A percentile compares a stretch with the other conserved stretches of the same genome.
Conservation (phyloP, 805 yeast genomes). For the Torulaspora indica region DNA sequence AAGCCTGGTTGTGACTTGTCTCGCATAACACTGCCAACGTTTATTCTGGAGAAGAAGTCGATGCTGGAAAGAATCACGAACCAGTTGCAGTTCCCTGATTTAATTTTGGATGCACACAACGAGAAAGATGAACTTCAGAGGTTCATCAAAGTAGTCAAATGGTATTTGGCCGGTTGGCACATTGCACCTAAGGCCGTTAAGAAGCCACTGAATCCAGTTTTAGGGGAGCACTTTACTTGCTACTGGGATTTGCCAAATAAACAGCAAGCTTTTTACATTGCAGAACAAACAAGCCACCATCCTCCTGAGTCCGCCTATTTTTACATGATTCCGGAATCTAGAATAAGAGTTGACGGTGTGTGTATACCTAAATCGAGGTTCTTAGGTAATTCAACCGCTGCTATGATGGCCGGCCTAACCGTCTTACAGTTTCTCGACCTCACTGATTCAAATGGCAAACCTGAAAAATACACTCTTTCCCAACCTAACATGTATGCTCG, state of each 20-base stretch:
- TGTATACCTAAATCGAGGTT: slow-evolving; percentile 83
- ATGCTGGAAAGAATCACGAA: slow-evolving; percentile 95
- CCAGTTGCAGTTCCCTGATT: slow-evolving; percentile 72
- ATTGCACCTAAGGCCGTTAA: slow-evolving; percentile 98
- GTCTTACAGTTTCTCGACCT: slow-evolving; percentile 63
- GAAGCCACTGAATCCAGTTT: slow-evolving; percentile 90
- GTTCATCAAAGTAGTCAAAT: slow-evolving; percentile 68
- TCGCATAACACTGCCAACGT: slow-evolving; percentile 90
- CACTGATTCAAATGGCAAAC: slow-evolving; percentile 41
- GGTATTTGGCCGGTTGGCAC: slow-evolving; percentile 97
- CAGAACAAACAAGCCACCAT: slow-evolving; percentile 96
- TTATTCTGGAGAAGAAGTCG: slow-evolving; percentile 88
- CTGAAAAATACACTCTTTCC: slow-evolving; percentile 75
- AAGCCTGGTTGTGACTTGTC: slow-evolving; percentile 90
- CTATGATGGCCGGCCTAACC: slow-evolving; percentile 91
- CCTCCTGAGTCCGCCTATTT: slow-evolving; percentile 97
- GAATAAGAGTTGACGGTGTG: slow-evolving; percentile 83
- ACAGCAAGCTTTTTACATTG: slow-evolving; percentile 70
- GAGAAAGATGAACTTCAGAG: slow-evolving; percentile 58
- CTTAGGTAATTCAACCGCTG: slow-evolving; percentile 93
- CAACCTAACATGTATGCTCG: slow-evolving; percentile 96
- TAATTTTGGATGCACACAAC: slow-evolving; percentile 63
- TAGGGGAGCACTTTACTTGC: slow-evolving; percentile 87
- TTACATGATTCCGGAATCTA: slow-evolving; percentile 73
- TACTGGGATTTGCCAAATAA: slow-evolving; percentile 84